phyloP scores from a whole-genome alignment of 345 rosid species.

The Cardamine resedifolia region DNA sequence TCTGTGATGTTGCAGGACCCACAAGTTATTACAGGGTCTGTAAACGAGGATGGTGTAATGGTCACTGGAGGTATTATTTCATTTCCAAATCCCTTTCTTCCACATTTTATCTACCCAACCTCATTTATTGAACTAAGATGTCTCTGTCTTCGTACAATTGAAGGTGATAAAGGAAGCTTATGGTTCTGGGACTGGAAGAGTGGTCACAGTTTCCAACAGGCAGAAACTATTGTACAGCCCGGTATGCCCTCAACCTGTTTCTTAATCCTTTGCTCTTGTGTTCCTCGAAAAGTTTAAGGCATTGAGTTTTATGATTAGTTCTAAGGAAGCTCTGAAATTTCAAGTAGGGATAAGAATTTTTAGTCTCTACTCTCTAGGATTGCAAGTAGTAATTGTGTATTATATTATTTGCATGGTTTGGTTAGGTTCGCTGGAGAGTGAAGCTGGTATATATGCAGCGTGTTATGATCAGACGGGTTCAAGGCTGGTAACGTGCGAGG shows the following conservation, averaged over 20 bases:
- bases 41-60: slow-evolving; percentile 83
- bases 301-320: not conserved
- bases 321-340: not conserved
- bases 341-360: not conserved
- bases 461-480: slow-evolving; percentile 76
- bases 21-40: slow-evolving; percentile 88
- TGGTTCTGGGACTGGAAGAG: slow-evolving; percentile 99
- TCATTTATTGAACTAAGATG: slow-evolving; percentile 11
- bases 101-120: not conserved
- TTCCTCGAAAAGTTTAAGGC: not conserved
- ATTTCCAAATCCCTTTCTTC: slow-evolving; percentile 4
- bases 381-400: not conserved
- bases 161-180: slow-evolving; percentile 83
- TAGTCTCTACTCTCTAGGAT: not conserved
- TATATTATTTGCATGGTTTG: slow-evolving; percentile 1
- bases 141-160: not conserved
- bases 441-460: slow-evolving; percentile 82
- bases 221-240: slow-evolving; percentile 56
- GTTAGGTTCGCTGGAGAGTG: slow-evolving; percentile 85
- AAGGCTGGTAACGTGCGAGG: slow-evolving; percentile 72
- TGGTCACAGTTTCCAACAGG: slow-evolving; percentile 86
- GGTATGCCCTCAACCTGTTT: slow-evolving; percentile 25
- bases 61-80: slow-evolving; percentile 71
- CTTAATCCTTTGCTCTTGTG: not conserved
- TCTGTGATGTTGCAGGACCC: slow-evolving; percentile 61